A percentile compares a stretch with the other conserved stretches of the same genome.
Conservation (phyloP, 345 rosid species). For the Corymbia maculata region DNA sequence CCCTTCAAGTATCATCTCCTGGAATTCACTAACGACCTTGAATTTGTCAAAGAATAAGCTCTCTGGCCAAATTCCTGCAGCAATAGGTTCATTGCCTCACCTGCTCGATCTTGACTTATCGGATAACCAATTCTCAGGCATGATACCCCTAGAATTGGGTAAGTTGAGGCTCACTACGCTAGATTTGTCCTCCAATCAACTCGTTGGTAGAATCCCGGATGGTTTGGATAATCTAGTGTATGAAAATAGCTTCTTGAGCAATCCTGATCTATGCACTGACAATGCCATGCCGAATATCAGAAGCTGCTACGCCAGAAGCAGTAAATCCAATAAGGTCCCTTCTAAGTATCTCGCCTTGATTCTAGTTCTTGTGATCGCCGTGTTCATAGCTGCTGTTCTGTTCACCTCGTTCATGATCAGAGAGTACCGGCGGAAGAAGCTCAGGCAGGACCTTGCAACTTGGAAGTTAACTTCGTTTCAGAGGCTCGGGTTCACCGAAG, state of each 20-base stretch:
- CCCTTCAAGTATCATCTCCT: conserved; percentile 53
- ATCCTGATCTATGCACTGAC: conserved; percentile 50
- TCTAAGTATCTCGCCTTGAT: conserved; percentile 36
- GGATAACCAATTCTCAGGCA: conserved; percentile 54
- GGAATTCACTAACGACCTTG: conserved; percentile 42
- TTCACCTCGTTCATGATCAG: conserved; percentile 31
- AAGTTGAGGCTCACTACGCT: conserved; percentile 27
- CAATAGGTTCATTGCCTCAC: conserved; percentile 45
- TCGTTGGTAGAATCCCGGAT: conserved; percentile 53
- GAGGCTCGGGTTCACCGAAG: conserved; percentile 51
- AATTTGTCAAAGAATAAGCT: conserved; percentile 54
- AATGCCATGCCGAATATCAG: conserved; percentile 40
- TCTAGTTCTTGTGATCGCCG: conserved; percentile 23
- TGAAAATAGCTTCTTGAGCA: conserved; percentile 60
- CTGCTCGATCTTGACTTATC: conserved; percentile 55
- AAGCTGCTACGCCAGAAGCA: conserved; percentile 22
- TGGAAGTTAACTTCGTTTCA: conserved; percentile 92
- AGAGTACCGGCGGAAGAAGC: conserved; percentile 33
- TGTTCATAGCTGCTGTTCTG: conserved; percentile 12
- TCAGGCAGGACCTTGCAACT: conserved; percentile 16
- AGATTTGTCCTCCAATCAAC: conserved; percentile 63
- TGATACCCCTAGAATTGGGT: conserved; percentile 55
- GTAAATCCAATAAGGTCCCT: conserved; percentile 20
- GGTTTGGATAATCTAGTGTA: conserved; percentile 51
- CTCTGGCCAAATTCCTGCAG: conserved; percentile 61